These are phyloP conservation scores for Rhodocollybia butyracea DNA, from an alignment of 768 basidiomycete genomes.

Conservation along the genomic window DNA sequence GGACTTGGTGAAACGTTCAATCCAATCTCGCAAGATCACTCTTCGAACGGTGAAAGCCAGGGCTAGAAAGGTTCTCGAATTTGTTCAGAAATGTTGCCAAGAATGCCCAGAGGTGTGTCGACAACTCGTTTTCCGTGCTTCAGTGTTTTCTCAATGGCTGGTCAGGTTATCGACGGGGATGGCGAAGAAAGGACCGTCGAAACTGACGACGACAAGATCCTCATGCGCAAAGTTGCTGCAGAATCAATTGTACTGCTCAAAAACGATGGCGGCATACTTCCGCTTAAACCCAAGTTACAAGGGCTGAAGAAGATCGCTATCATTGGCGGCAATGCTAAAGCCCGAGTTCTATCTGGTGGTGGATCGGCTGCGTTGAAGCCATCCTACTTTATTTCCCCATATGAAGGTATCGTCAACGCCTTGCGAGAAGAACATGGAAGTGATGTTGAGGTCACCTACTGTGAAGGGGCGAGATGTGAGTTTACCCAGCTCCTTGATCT, in stretches of 20 bases:
- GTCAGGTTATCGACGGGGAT: slow-evolving; percentile 67
- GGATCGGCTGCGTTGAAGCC: slow-evolving; percentile 73
- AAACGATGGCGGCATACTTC: slow-evolving; percentile 56
- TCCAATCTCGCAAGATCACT: slow-evolving; percentile 61
- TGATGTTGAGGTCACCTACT: slow-evolving; percentile 56
- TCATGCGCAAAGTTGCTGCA: slow-evolving; percentile 66
- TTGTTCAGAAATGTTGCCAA: slow-evolving; percentile 67
- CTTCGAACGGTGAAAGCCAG: slow-evolving; percentile 63
- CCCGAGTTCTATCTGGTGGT: slow-evolving; percentile 59
- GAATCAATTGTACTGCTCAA: slow-evolving; percentile 75
- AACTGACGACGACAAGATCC: slow-evolving; percentile 52
- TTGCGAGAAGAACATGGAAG: slow-evolving; percentile 33
- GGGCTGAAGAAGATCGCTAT: slow-evolving; percentile 67
- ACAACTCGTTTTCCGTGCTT: background rate
- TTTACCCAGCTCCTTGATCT: slow-evolving; percentile 2
- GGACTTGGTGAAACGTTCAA: slow-evolving; percentile 61
- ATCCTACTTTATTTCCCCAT: slow-evolving; percentile 74
- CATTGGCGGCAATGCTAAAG: slow-evolving; percentile 71
- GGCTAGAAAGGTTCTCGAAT: slow-evolving; percentile 60
- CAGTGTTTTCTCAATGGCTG: background rate
- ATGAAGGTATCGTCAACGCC: slow-evolving; percentile 67
- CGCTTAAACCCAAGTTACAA: slow-evolving; percentile 38
- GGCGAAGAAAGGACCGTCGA: slow-evolving; percentile 62
- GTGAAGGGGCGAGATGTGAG: slow-evolving; percentile 68
- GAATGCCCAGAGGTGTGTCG: slow-evolving; percentile 58